Percentiles rank a stretch among this genome's conserved stretches.
Conservation (phyloP, 75 land plant species). For the Larix kaempferi region DNA sequence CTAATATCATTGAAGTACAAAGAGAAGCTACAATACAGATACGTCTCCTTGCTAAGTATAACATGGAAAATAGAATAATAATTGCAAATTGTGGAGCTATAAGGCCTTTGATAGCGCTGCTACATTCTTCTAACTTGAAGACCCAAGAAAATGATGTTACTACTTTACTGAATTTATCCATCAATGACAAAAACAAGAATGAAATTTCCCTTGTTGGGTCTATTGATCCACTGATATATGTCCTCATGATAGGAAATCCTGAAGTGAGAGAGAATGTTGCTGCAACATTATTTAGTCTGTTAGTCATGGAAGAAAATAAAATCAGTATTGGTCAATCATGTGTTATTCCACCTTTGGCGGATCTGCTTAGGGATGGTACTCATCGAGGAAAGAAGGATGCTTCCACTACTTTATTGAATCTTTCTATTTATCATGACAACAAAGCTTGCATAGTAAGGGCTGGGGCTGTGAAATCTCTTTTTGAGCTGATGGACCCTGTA, state of each 20-base stretch:
- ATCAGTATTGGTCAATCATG: constrained; percentile 57
- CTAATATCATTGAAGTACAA: constrained; percentile 20
- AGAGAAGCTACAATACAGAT: constrained; percentile 32
- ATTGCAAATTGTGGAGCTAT: constrained; percentile 44
- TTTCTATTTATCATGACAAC: constrained; percentile 66
- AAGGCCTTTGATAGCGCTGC: constrained; percentile 32
- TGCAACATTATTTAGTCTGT: constrained; percentile 55
- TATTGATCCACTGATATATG: constrained; percentile 75
- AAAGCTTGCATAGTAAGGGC: constrained; percentile 62
- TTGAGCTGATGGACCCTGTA: constrained; percentile 71
- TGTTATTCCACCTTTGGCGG: constrained; percentile 55
- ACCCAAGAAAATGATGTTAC: constrained; percentile 86
- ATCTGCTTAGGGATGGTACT: constrained; percentile 43
- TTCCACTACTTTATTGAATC: constrained; percentile 56
- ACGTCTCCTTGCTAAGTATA: constrained; percentile 33
- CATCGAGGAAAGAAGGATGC: constrained; percentile 66
- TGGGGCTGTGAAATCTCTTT: constrained; percentile 58
- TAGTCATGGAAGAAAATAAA: constrained; percentile 48
- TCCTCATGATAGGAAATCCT: constrained; percentile 57
- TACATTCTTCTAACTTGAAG: constrained; percentile 42
- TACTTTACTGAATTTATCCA: constrained; percentile 69
- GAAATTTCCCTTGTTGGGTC: constrained; percentile 72
- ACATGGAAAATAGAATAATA: constrained; percentile 34
- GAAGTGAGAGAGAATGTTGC: constrained; percentile 57
- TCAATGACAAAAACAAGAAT: constrained; percentile 68